Conservation (phyloP, 345 rosid genomes). For the Salix dunnii region DNA sequence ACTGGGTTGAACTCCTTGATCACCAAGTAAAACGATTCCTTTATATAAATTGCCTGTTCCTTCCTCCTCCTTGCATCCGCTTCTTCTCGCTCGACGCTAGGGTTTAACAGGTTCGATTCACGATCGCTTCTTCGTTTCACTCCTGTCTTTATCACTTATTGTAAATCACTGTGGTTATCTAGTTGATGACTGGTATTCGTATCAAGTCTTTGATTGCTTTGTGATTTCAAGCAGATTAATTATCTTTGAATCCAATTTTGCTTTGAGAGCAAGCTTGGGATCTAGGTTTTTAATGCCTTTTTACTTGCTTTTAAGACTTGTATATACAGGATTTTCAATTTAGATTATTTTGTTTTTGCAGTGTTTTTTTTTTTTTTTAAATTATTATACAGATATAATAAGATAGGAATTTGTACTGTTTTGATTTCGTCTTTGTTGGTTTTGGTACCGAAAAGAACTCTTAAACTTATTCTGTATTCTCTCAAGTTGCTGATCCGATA, state of each 20-base stretch:
- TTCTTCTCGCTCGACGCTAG: neutral
- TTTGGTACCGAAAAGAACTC: no score
- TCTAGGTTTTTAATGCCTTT: neutral
- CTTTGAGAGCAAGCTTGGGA: neutral
- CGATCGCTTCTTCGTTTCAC: neutral
- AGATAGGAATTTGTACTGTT: neutral
- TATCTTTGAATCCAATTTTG: neutral
- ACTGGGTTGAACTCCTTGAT: no score
- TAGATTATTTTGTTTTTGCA: neutral
- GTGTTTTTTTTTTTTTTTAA: neutral
- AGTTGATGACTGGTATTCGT: neutral
- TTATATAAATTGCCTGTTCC: neutral
- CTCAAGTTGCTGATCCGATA: no score
- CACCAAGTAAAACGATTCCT: no score
- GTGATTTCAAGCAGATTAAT: neutral
- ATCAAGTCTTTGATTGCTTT: neutral
- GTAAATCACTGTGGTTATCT: neutral
- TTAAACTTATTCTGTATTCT: no score
- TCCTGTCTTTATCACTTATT: neutral
- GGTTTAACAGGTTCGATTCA: neutral
- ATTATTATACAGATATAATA: neutral
- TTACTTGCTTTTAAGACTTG: neutral
- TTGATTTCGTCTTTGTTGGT: no score
- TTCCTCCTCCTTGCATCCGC: neutral
- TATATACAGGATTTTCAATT: neutral